Evolutionary conservation across 2,329 filamentous ascomycete genomes (phyloP), one percentile per base, ranked within the genome.

Genomic region (Sporothrix luriei): DNA sequence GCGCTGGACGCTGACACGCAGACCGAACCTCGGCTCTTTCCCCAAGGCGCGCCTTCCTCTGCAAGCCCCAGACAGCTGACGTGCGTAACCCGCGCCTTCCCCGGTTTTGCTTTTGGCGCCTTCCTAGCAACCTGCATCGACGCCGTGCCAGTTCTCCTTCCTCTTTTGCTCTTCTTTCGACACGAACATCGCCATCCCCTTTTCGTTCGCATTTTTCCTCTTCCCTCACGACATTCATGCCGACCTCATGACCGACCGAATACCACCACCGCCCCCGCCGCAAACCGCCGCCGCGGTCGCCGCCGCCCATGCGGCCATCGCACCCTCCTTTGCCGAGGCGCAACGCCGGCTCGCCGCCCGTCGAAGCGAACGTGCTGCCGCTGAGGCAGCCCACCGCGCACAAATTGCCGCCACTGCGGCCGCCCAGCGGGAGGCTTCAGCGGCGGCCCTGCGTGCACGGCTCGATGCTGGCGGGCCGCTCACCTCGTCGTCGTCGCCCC

Each of bases 341-440:
- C 94, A 97, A 82, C 87, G 91, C 81, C 92, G 94, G 78, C 89
- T 97, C 71, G 86, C 91, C 74, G 90, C 91, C 75, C 91, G 93
- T 76, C 92, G 93, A 76, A 87, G 88, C 77, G 89, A 89, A 72
- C 90, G 91, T 79, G 91, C 93, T 79, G 84, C 84, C 72, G 85
- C 90, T 79, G 91, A 93, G 79, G 84, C 84, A 72, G 85, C 89
- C 77, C 82, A 85, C 68, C 87, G 86, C 75, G 83, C 87, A 70
- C 85, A 83, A 66, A 79, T 87, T 73, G 82, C 83, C 66, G 78
- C 83, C 68, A 66, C 65, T 2, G 64, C 51, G 4, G 57, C 49
- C 1, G 66, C 68, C 3, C 55, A 49, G 55, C 61, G 62, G 4
- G 68, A 69, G 9, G 65, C 59, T 7, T 26, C 76, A 49, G 73